These are phyloP conservation scores for Thermothelomyces thermophilus DNA, from an alignment of 2,329 filamentous ascomycete species.

Conservation along the genomic window DNA sequence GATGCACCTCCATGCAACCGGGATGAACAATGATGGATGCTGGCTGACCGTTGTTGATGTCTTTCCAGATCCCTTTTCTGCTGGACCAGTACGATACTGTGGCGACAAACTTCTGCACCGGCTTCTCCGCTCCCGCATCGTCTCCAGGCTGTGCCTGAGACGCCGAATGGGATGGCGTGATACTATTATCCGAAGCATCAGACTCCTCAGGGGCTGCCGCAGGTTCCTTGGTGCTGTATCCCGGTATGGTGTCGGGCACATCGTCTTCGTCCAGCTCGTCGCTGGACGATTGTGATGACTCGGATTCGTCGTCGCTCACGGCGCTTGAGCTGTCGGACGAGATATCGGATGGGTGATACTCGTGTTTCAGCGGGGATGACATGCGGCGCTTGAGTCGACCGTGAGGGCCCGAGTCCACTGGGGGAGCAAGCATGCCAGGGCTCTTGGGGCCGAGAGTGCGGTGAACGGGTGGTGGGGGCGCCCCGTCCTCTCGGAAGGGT, in stretches of 20 bases:
- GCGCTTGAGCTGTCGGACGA: slow-evolving; percentile 57
- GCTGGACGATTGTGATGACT: slow-evolving; percentile 43
- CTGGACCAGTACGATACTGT: slow-evolving; percentile 58
- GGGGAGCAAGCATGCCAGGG: slow-evolving; percentile 38
- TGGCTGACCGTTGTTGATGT: slow-evolving; percentile 43
- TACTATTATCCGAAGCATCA: slow-evolving; percentile 48
- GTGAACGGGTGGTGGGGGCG: slow-evolving; percentile 50
- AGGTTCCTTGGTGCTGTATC: slow-evolving; percentile 47
- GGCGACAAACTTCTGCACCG: slow-evolving; percentile 41
- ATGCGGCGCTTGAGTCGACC: slow-evolving; percentile 59
- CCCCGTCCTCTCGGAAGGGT: slow-evolving; percentile 45
- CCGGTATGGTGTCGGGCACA: slow-evolving; percentile 52
- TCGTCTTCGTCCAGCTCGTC: slow-evolving; percentile 56
- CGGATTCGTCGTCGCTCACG: slow-evolving; percentile 49
- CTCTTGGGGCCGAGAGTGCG: slow-evolving; percentile 39
- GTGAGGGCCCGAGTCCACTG: slow-evolving; percentile 39
- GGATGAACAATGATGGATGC: slow-evolving; percentile 52
- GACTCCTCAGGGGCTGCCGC: slow-evolving; percentile 34
- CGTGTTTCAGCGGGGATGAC: slow-evolving; percentile 93
- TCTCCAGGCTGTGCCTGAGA: slow-evolving; percentile 62
- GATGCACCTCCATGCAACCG: slow-evolving; percentile 53
- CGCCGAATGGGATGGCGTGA: slow-evolving; percentile 74
- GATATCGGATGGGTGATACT: slow-evolving; percentile 79
- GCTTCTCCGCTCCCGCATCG: slow-evolving; percentile 36
- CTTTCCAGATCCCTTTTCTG: slow-evolving; percentile 53